These are phyloP conservation scores for Penicillium roqueforti DNA, from an alignment of 495 filamentous ascomycete genomes.

Conservation along the genomic window DNA sequence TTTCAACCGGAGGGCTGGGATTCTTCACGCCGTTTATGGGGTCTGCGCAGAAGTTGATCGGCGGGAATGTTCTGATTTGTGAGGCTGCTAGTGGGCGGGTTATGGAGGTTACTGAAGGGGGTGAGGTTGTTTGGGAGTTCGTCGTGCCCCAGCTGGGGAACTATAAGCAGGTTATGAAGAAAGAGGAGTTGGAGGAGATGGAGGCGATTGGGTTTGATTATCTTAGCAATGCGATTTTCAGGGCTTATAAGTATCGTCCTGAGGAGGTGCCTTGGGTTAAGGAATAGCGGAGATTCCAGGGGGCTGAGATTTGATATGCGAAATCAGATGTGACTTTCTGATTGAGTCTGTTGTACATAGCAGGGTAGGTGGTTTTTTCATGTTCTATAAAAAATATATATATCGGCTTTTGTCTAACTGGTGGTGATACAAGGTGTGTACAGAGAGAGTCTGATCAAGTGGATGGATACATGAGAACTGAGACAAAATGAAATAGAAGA, in stretches of 20 bases:
- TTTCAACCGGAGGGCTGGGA: slow-evolving; percentile 33
- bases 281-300: not conserved
- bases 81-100: slow-evolving; percentile 48
- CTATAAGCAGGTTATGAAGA: slow-evolving; percentile 14
- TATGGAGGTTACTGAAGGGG: slow-evolving; percentile 47
- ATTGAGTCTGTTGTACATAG: not conserved
- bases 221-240: slow-evolving; percentile 22
- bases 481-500: slow-evolving; percentile 2
- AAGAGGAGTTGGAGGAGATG: slow-evolving; percentile 14
- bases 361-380: no score
- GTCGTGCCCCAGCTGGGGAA: slow-evolving; percentile 20
- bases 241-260: slow-evolving; percentile 21
- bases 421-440: slow-evolving; percentile 1
- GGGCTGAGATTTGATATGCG: no score
- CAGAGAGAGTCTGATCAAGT: not conserved
- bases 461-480: not conserved
- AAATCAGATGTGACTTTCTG: not conserved
- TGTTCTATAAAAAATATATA: no score
- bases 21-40: slow-evolving; percentile 52
- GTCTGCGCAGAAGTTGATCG: slow-evolving; percentile 36
- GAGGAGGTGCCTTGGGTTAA: slow-evolving; percentile 22
- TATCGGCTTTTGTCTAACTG: not conserved
- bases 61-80: slow-evolving; percentile 42
- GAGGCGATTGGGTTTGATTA: slow-evolving; percentile 20
- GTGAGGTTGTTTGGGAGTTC: slow-evolving; percentile 24